Base-by-base conservation (phyloP, 768 basidiomycete genomes). In the Tricholoma terreum region DNA sequence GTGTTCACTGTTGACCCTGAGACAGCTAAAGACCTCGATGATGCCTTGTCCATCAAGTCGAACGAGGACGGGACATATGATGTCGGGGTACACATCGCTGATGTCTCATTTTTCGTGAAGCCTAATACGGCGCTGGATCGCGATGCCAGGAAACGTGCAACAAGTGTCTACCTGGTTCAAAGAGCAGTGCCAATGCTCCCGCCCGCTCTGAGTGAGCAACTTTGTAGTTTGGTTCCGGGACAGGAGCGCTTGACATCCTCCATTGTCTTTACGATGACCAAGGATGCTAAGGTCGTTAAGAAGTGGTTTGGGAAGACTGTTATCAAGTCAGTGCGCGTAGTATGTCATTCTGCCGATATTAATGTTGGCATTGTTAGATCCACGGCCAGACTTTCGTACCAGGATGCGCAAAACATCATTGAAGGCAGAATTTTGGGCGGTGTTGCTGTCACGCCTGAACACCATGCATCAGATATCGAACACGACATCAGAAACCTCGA, bases 171-270 rank as follows among this genome's bases (percentile, higher is more conserved):
- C 68, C 89, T 99, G 43, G 86, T 98, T 24, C 97, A 99, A 71
- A 86, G 96, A 54, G 86, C 89, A 19, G 96, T 98, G 11, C 95
- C 96, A 1, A 99, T 99, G 97, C 78, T 99, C 8, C 97, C 97
- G 2, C 93, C 94, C 24, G 80, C 87, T n/a, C 77, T 99, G 43
- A 91, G 89, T 66, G 95, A 98, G 71, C 86, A 94, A 64, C 80
- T 95, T 12, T 99, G 97, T 75, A 96, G 92, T 73, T 81, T 99
- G 55, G 80, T 85, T 57, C 94, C 94, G 5, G 90, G 89, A 9
- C 80, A 85, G 58, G 97, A 99, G 55, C 87, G 95, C 52, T 83
- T 99, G 30, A 85, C 95, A 2, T 97, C 98, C 79, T 91, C 94
- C 4, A 84, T 89, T 56, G 71, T 94, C 65, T 94, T 97, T 70